A percentile compares a stretch with the other conserved stretches of the same genome.
phyloP scores from a whole-genome alignment of 768 basidiomycete genomes.

The Ramaria rubella region DNA sequence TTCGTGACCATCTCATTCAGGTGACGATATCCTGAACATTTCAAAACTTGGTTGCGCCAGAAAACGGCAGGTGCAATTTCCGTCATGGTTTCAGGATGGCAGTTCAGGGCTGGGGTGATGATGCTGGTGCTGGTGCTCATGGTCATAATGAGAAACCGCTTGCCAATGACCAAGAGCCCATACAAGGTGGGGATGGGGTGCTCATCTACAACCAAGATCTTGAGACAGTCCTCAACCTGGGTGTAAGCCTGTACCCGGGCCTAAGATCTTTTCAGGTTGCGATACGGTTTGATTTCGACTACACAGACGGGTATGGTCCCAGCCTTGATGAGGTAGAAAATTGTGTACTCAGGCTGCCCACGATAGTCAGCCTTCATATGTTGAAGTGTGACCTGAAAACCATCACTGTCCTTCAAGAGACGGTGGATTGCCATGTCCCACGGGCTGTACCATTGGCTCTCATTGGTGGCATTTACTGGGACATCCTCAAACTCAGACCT shows the following conservation, averaged over 20 bases:
- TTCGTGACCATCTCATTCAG: background rate
- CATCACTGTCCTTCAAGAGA: too few species aligned
- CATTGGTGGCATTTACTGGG: too few species aligned
- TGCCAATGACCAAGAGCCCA: background rate
- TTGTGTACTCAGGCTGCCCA: background rate
- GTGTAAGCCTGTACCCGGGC: background rate
- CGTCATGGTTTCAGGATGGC: background rate
- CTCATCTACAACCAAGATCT: background rate
- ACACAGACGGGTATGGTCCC: background rate
- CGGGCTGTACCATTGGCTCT: too few species aligned
- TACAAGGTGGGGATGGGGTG: background rate
- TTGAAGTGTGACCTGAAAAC: background rate
- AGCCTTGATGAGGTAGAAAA: background rate
- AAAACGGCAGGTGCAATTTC: too few species aligned
- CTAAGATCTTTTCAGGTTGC: background rate
- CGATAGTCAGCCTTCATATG: background rate
- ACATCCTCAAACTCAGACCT: too few species aligned
- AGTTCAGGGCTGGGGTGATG: too few species aligned
- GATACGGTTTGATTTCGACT: background rate
- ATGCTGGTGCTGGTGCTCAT: background rate
- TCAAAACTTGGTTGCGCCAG: too few species aligned
- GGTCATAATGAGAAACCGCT: background rate
- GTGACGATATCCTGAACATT: too few species aligned
- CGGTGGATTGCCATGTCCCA: too few species aligned
- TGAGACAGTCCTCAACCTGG: background rate